Conservation (phyloP, 2,329 filamentous ascomycete genomes). For the Colletotrichum lindemuthianum region DNA sequence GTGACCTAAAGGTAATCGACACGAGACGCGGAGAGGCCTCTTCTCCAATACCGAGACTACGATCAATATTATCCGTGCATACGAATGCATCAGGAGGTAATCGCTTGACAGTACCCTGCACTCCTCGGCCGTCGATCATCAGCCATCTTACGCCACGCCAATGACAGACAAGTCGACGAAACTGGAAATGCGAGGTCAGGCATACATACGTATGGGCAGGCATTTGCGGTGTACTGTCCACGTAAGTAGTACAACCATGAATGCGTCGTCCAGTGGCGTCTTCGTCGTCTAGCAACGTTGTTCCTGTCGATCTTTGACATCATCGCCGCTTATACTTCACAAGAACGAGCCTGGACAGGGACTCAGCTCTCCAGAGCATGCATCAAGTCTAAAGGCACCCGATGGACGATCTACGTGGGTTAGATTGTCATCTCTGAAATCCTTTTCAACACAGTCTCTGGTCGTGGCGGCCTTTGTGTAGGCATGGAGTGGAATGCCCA, state of each 20-base stretch:
- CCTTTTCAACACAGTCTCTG: neutral
- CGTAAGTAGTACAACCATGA: conserved; percentile 12
- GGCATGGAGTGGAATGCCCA: neutral
- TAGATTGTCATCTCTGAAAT: neutral
- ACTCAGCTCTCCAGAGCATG: too few relatives aligned
- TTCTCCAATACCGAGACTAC: too few relatives aligned
- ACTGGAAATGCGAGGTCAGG: neutral
- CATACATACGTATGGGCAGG: neutral
- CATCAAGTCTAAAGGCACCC: too few relatives aligned
- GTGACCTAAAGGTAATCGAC: too few relatives aligned
- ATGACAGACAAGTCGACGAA: neutral
- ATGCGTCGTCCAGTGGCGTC: neutral
- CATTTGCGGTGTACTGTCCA: neutral
- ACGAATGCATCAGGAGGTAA: too few relatives aligned
- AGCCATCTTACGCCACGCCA: conserved; percentile 15
- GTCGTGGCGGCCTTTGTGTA: neutral
- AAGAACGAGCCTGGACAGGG: too few relatives aligned
- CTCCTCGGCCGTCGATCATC: conserved; percentile 2
- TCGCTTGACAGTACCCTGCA: neutral
- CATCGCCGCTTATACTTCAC: too few relatives aligned
- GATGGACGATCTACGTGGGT: too few relatives aligned
- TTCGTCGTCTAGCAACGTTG: neutral
- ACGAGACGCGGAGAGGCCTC: too few relatives aligned
- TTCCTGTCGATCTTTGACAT: too few relatives aligned
- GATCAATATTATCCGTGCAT: too few relatives aligned